These are phyloP conservation scores for Biscogniauxia sp. DNA, from an alignment of 2,329 filamentous ascomycete species.

Conservation along the genomic window DNA sequence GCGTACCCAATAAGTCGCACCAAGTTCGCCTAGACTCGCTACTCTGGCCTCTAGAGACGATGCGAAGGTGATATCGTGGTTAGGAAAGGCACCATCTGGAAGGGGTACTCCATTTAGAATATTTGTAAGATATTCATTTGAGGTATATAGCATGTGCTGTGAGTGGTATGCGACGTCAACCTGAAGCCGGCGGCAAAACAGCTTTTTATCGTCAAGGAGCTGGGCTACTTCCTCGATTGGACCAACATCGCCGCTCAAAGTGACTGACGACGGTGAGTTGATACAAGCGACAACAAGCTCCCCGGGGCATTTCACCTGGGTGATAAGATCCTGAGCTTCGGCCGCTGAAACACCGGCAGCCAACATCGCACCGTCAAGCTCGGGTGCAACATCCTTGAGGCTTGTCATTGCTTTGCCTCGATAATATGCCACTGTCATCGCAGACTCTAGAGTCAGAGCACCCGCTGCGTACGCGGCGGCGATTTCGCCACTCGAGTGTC, in stretches of 20 bases:
- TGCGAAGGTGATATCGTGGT: not conserved
- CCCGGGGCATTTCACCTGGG: not conserved
- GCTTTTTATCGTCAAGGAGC: not conserved
- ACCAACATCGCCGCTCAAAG: constrained; percentile 13
- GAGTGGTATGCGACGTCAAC: constrained; percentile 21
- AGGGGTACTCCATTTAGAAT: not conserved
- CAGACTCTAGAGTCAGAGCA: constrained; percentile 24
- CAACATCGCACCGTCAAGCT: not conserved
- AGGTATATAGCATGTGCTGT: constrained; percentile 26
- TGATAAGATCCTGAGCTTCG: not conserved
- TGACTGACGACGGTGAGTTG: constrained; percentile 16
- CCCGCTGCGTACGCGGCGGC: constrained; percentile 36
- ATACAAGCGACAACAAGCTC: constrained; percentile 11
- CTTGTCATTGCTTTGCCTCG: constrained; percentile 24
- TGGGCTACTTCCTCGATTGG: constrained; percentile 5
- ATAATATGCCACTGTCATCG: constrained; percentile 33
- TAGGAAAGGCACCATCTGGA: not conserved
- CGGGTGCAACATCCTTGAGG: not conserved
- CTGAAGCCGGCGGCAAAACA: constrained; percentile 9
- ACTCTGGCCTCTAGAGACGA: not conserved
- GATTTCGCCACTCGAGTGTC: constrained; percentile 39
- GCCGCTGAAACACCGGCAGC: not conserved
- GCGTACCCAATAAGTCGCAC: constrained; percentile 32
- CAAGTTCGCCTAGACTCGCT: constrained; percentile 3
- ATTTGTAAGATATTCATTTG: not conserved